phyloP scores from a whole-genome alignment of 2,329 filamentous ascomycete genomes.

The Colletotrichum acutatum region DNA sequence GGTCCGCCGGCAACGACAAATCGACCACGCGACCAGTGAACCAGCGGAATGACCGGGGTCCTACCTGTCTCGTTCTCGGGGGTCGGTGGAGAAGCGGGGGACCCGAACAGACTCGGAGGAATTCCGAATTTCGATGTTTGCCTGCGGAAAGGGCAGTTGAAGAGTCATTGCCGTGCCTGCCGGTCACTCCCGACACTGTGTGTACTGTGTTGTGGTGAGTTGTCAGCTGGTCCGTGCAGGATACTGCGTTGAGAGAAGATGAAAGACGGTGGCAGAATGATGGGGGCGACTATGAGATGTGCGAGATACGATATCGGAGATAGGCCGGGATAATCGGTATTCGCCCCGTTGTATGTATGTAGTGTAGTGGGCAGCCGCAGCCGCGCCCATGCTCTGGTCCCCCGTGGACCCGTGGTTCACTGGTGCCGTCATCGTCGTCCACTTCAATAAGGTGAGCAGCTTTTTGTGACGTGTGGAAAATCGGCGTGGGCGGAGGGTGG shows the following conservation, averaged over 20 bases:
- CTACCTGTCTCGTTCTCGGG: constrained; percentile 11
- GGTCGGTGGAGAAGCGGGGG: constrained; percentile 18
- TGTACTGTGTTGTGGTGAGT: neutral
- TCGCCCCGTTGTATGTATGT: neutral
- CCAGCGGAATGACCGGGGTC: constrained; percentile 8
- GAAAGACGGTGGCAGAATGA: neutral
- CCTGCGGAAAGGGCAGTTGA: neutral
- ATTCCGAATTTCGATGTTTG: constrained; percentile 2
- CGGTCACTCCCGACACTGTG: neutral
- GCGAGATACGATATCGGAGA: constrained; percentile 36
- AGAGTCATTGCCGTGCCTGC: neutral
- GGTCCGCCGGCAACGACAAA: constrained; percentile 8
- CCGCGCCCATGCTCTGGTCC: constrained; percentile 5
- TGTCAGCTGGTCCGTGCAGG: neutral
- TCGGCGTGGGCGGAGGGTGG: constrained; percentile 10
- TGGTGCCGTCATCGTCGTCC: constrained; percentile 23
- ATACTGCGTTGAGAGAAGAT: neutral
- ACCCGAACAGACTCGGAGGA: constrained; percentile 14
- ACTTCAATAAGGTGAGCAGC: neutral
- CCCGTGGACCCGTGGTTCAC: neutral
- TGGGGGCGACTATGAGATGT: neutral
- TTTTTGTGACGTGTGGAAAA: constrained; percentile 9
- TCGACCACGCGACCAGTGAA: constrained; percentile 11
- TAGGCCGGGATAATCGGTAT: constrained; percentile 25
- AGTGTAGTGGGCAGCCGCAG: too few species aligned